A percentile compares a stretch with the other conserved stretches of the same genome.
These are phyloP conservation scores for Umbelopsis sp. DNA, from an alignment of 192 early-diverging fungal species.

Conservation along the genomic window DNA sequence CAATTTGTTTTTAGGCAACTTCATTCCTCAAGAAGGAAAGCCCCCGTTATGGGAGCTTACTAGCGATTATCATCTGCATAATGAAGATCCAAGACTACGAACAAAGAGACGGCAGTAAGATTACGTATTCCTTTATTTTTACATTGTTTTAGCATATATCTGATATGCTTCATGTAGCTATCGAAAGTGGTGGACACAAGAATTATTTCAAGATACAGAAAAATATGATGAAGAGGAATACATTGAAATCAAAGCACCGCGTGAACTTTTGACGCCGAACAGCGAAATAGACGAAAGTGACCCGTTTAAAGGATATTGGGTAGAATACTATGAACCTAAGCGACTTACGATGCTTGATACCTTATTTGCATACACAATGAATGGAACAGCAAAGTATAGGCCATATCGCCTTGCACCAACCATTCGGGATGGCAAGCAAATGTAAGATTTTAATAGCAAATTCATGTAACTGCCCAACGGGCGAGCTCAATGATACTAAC, in stretches of 20 bases:
- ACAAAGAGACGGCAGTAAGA: slow-evolving; percentile 52
- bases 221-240: slow-evolving; percentile 22
- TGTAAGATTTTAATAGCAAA: slow-evolving; percentile 7
- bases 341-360: slow-evolving; percentile 74
- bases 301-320: slow-evolving; percentile 67
- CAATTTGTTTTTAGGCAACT: slow-evolving; percentile 86
- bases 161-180: slow-evolving; percentile 64
- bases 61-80: slow-evolving; percentile 79
- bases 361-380: slow-evolving; percentile 87
- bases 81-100: slow-evolving; percentile 55
- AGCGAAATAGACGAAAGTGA: slow-evolving; percentile 34
- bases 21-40: slow-evolving; percentile 48
- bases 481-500: too few relatives aligned
- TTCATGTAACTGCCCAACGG: neutral
- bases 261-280: slow-evolving; percentile 26
- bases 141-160: too few relatives aligned
- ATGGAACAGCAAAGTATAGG: slow-evolving; percentile 69
- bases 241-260: slow-evolving; percentile 24
- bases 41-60: slow-evolving; percentile 76
- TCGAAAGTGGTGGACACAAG: slow-evolving; percentile 61
- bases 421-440: slow-evolving; percentile 9
- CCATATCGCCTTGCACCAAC: slow-evolving; percentile 25
- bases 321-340: slow-evolving; percentile 85
- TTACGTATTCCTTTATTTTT: neutral
- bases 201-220: slow-evolving; percentile 41